Evolutionary conservation across 768 basidiomycete genomes (phyloP), one percentile per base, ranked within the genome.

Genomic region (Chlorophyllum brunneum): DNA sequence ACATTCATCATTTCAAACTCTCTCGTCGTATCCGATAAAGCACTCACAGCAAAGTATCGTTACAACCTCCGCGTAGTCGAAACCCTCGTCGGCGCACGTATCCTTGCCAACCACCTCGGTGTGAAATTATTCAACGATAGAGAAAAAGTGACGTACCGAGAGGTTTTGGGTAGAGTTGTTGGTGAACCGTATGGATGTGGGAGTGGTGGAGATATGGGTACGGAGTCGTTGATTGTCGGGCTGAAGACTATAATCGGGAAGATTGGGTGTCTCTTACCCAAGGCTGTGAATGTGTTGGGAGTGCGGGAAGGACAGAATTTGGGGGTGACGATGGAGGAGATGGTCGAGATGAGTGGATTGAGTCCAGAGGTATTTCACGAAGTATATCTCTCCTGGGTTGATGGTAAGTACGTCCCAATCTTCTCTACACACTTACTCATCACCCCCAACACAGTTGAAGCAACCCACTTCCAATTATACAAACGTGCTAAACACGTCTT

Each of bases 1-100:
- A 78, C 83, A 11, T 86, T 89, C 61, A 85, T 91, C 50, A 81
- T 82, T 62, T 84, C 88, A n/a, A 90, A 92, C 71, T 90, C 90
- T 15, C 82, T 92, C 33, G 83, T 91, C 29, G 81, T 86, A 20
- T 81, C 88, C 24, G 86, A 93, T 65, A 93, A 95, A 66, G 81
- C 82, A 1, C 75, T 83, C 49, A 82, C 81, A 30, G 88, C 90
- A 1, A 88, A 85, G 59, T 78, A 75, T 30, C 78, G 83, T 39
- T 95, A 95, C 72, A 95, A 97, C 63, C 75, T 95, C 13, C 89
- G 91, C 29, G 92, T 94, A 29, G 88, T 95, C n/a, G 93, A 97
- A 67, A 89, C 86, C 0, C 83, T 92, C 16, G 85, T 83, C 30
- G 86, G 83, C 1, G 90, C 93, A 0, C 78, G 87, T 22, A 72